Percentiles rank a stretch among this genome's conserved stretches.
Conservation (phyloP, 2,329 filamentous ascomycete genomes). For the Fusarium nodosum region DNA sequence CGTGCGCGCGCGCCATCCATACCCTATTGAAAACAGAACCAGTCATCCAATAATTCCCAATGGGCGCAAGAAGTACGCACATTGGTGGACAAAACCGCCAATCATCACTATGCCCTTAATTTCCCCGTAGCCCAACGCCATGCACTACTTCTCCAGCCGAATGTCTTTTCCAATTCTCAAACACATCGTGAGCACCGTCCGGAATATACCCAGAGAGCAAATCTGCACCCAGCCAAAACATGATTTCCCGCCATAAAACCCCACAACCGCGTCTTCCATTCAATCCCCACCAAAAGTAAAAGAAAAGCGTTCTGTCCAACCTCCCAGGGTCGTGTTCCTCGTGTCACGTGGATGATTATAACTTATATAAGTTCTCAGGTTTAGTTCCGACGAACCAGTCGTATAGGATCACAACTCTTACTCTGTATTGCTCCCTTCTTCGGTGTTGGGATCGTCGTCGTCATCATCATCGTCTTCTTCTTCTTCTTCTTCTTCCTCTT, state of each 20-base stretch:
- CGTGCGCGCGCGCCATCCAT: conserved; percentile 29
- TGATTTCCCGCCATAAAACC: conserved; percentile 25
- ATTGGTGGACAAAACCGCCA: conserved; percentile 15
- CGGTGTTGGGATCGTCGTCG: conserved; percentile 45
- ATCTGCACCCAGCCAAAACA: conserved; percentile 26
- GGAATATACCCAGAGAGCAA: conserved; percentile 30
- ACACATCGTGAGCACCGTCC: conserved; percentile 24
- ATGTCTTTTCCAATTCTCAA: conserved; percentile 39
- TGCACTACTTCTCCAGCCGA: conserved; percentile 34
- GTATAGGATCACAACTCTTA: conserved; percentile 42
- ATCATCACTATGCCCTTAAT: conserved; percentile 29
- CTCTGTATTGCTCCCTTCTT: conserved; percentile 51
- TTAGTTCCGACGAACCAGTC: conserved; percentile 8
- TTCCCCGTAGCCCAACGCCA: conserved; percentile 47
- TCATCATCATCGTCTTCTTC: conserved; percentile 37
- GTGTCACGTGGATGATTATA: conserved; percentile 41
- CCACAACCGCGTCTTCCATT: conserved; percentile 11
- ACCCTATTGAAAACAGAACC: conserved; percentile 25
- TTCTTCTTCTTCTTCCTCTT: conserved; percentile 4
- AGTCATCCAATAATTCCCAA: conserved; percentile 23
- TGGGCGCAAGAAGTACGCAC: conserved; percentile 23
- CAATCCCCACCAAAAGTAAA: conserved; percentile 21
- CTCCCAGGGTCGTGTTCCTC: conserved; percentile 27
- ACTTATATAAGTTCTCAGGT: conserved; percentile 37
- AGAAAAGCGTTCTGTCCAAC: conserved; percentile 36